Conservation (phyloP, 345 rosid species). For the Euclidium syriacum region DNA sequence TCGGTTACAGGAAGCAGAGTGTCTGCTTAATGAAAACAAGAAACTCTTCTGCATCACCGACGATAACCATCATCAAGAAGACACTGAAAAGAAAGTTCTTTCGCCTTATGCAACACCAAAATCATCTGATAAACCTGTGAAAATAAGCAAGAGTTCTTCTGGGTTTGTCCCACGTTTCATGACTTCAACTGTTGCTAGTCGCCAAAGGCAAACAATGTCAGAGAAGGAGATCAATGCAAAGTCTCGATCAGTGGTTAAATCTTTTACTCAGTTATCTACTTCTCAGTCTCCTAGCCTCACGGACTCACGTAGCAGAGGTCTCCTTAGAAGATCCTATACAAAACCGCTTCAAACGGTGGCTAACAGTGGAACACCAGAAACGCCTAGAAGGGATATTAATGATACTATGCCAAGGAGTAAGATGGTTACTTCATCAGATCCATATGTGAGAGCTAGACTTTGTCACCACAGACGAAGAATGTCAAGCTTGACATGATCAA, state of each 20-base stretch:
- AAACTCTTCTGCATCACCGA: slow-evolving; percentile 40
- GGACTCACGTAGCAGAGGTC: slow-evolving; percentile 47
- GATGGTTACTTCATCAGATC: slow-evolving; percentile 62
- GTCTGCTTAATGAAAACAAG: slow-evolving; percentile 47
- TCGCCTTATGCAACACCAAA: slow-evolving; percentile 27
- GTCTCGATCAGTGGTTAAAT: slow-evolving; percentile 40
- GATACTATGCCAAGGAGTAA: slow-evolving; percentile 39
- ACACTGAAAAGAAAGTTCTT: slow-evolving; percentile 14
- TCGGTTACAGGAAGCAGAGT: slow-evolving; percentile 47
- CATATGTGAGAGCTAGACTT: slow-evolving; percentile 50
- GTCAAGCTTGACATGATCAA: slow-evolving; percentile 58
- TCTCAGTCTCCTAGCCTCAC: slow-evolving; percentile 63
- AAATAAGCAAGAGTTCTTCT: slow-evolving; percentile 18
- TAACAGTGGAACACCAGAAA: slow-evolving; percentile 29
- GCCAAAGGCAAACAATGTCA: slow-evolving; percentile 56
- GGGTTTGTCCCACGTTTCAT: slow-evolving; percentile 65
- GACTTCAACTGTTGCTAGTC: slow-evolving; percentile 85
- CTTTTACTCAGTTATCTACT: slow-evolving; percentile 42
- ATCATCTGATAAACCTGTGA: slow-evolving; percentile 30
- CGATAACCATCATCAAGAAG: slow-evolving; percentile 32
- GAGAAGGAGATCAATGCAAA: slow-evolving; percentile 46
- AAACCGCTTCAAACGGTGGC: slow-evolving; percentile 37
- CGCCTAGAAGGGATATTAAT: slow-evolving; percentile 34
- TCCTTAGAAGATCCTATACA: slow-evolving; percentile 39
- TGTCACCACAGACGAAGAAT: slow-evolving; percentile 62